A percentile compares a stretch with the other conserved stretches of the same genome.
Conservation (phyloP, 176 grass and related monocot species). For the Areca catechu region DNA sequence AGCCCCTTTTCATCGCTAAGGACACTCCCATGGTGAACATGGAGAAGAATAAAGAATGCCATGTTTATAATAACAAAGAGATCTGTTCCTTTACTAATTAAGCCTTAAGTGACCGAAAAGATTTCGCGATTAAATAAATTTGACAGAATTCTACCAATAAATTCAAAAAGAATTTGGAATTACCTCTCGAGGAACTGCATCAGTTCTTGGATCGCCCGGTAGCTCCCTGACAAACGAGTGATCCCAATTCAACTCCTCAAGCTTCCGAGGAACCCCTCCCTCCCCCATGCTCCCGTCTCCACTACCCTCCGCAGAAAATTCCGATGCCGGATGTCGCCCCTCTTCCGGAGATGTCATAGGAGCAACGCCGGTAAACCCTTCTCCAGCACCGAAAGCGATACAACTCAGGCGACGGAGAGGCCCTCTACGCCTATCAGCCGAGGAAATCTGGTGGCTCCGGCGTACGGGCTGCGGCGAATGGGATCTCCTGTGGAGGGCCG, state of each 20-base stretch:
- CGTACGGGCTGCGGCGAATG: background rate
- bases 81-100: too few relatives aligned
- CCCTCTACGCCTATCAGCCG: background rate
- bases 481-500: background rate
- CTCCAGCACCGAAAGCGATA: slow-evolving; percentile 21
- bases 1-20: too few relatives aligned
- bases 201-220: slow-evolving; percentile 59
- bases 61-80: too few relatives aligned
- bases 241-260: slow-evolving; percentile 82
- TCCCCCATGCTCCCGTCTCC: background rate
- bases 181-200: slow-evolving; percentile 53
- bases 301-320: background rate
- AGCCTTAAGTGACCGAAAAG: too few relatives aligned
- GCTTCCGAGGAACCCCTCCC: slow-evolving; percentile 17
- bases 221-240: slow-evolving; percentile 74
- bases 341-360: slow-evolving; percentile 5
- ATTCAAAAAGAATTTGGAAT: background rate
- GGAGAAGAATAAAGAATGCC: too few relatives aligned
- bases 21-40: too few relatives aligned
- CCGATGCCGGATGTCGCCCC: background rate
- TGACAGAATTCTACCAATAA: too few relatives aligned
- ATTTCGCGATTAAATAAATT: too few relatives aligned
- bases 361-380: slow-evolving; percentile 6
- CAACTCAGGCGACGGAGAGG: slow-evolving; percentile 17
- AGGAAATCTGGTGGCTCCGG: background rate